Evolutionary conservation across 176 grass and related monocot species (phyloP).

Genomic region (Saccharum spontaneum): DNA sequence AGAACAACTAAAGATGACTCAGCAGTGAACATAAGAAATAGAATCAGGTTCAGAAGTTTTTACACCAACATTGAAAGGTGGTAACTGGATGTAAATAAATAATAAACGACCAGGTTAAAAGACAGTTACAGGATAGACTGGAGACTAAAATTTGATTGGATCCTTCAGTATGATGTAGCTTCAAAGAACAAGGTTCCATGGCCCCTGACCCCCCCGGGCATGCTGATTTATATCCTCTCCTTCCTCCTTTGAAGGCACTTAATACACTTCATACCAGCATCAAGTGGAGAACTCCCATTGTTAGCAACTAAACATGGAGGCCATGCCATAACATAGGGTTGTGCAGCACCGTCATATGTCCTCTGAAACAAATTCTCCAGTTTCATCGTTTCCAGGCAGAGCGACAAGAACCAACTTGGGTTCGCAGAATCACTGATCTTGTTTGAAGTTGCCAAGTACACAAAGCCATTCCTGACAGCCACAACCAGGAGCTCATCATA

Average conservation of each 20-base stretch:
- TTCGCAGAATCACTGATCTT: neutral
- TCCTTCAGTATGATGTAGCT: neutral
- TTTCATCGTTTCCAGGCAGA: neutral
- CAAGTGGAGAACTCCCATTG: neutral
- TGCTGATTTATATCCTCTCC: neutral
- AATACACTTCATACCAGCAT: neutral
- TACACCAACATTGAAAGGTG: neutral
- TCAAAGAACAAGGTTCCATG: neutral
- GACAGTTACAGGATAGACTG: neutral
- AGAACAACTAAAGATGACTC: neutral
- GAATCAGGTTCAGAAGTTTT: neutral
- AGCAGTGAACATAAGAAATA: neutral
- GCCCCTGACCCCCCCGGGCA: neutral
- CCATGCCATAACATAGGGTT: neutral
- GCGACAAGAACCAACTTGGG: neutral
- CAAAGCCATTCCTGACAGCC: neutral
- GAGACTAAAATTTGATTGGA: neutral
- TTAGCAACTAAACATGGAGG: neutral
- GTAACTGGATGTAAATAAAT: neutral
- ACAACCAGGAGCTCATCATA: neutral
- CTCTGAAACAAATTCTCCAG: neutral
- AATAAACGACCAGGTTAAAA: neutral
- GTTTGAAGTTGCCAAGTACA: conserved; percentile 2
- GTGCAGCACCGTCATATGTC: neutral
- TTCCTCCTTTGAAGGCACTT: neutral